Conservation (phyloP, 805 yeast genomes). For the Saccharomycopsis fermentans region DNA sequence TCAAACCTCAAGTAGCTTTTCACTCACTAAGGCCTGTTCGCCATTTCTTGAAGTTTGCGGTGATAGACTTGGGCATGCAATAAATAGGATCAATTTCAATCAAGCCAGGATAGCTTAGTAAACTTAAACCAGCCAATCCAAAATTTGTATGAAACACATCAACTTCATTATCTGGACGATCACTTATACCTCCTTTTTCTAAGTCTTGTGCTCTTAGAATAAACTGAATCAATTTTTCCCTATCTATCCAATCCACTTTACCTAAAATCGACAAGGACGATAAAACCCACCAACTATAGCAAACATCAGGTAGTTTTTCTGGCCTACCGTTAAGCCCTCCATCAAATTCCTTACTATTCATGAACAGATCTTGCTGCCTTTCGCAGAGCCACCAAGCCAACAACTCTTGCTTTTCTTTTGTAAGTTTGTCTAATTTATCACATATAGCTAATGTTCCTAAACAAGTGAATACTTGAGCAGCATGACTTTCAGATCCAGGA, state of each 20-base stretch:
- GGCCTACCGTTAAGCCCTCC: slow-evolving; percentile 98
- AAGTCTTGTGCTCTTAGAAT: slow-evolving; percentile 71
- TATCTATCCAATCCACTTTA: slow-evolving; percentile 70
- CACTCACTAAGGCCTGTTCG: too few species aligned
- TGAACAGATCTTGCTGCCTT: slow-evolving; percentile 51
- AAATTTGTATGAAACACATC: slow-evolving; percentile 92
- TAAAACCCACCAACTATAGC: slow-evolving; percentile 97
- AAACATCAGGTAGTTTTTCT: slow-evolving; percentile 92
- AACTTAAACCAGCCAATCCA: slow-evolving; percentile 79
- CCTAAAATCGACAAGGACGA: slow-evolving; percentile 61
- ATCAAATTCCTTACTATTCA: slow-evolving; percentile 26
- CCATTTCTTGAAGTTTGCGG: slow-evolving; percentile 24
- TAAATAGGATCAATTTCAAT: slow-evolving; percentile 73
- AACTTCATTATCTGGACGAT: slow-evolving; percentile 80
- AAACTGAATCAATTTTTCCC: slow-evolving; percentile 47
- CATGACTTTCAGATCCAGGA: slow-evolving; percentile 93
- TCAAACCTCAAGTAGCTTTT: neutral
- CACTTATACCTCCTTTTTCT: slow-evolving; percentile 82
- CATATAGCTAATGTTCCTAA: slow-evolving; percentile 70
- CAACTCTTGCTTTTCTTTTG: slow-evolving; percentile 31
- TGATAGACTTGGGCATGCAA: slow-evolving; percentile 55
- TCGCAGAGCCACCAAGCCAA: slow-evolving; percentile 86
- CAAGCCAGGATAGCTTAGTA: slow-evolving; percentile 46
- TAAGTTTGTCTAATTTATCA: slow-evolving; percentile 39
- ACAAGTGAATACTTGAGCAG: slow-evolving; percentile 86